phyloP scores from a whole-genome alignment of 768 basidiomycete genomes.

The Jaapia argillacea region DNA sequence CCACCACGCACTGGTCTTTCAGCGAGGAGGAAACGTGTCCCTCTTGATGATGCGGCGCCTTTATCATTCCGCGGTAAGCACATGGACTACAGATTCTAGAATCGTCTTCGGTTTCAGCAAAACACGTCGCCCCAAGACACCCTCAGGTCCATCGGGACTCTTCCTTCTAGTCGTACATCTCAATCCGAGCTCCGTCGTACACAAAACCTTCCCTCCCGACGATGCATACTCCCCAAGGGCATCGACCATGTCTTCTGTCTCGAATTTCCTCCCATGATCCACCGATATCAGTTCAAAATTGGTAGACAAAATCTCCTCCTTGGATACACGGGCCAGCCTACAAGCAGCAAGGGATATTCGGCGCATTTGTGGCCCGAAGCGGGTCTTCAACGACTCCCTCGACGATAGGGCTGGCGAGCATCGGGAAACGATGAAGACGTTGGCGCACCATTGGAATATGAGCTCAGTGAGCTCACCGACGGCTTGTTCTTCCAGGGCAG shows the following conservation, averaged over 20 bases:
- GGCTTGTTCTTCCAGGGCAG: constrained; percentile 54
- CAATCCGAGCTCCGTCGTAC: constrained; percentile 65
- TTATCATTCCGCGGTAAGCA: constrained; percentile 15
- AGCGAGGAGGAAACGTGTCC: too few relatives aligned
- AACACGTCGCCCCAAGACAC: constrained; percentile 40
- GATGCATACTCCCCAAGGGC: constrained; percentile 53
- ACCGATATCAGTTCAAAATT: constrained; percentile 62
- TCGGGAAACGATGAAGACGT: constrained; percentile 58
- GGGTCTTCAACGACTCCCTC: constrained; percentile 25
- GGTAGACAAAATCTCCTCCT: constrained; percentile 72
- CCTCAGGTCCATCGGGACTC: constrained; percentile 24
- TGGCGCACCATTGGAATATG: constrained; percentile 61
- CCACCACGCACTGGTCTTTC: too few relatives aligned
- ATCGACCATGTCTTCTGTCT: constrained; percentile 43
- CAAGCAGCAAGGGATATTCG: constrained; percentile 57
- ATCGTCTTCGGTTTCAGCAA: constrained; percentile 70
- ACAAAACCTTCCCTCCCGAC: constrained; percentile 35
- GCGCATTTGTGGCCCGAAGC: constrained; percentile 51
- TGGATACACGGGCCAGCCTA: constrained; percentile 49
- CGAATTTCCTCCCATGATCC: constrained; percentile 41
- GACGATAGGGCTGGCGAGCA: constrained; percentile 22
- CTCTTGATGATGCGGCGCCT: too few relatives aligned
- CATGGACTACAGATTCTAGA: constrained; percentile 55
- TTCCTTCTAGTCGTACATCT: constrained; percentile 42
- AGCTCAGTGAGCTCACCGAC: constrained; percentile 66